These are phyloP conservation scores for Diaporthe vaccinii DNA, from an alignment of 2,329 filamentous ascomycete genomes.

Conservation along the genomic window DNA sequence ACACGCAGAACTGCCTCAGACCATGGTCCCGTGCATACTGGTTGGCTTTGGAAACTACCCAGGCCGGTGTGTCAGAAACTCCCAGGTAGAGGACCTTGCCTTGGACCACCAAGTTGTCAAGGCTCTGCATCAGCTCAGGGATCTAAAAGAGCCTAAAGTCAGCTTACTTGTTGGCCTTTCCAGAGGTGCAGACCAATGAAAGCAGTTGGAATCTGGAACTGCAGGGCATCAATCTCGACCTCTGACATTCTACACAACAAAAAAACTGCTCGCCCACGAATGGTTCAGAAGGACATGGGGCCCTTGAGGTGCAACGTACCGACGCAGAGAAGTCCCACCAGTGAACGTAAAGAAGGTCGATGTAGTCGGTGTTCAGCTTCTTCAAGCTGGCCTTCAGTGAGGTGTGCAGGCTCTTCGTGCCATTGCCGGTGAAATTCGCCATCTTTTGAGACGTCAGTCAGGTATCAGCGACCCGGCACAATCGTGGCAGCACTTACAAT, in stretches of 20 bases:
- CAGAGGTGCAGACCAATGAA: background rate
- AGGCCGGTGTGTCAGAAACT: slow-evolving; percentile 77
- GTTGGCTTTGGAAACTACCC: slow-evolving; percentile 66
- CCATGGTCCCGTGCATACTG: slow-evolving; percentile 67
- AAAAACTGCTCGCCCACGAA: background rate
- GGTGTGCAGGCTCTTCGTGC: slow-evolving; percentile 70
- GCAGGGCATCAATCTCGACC: background rate
- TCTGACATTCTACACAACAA: too few relatives aligned
- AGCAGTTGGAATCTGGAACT: background rate
- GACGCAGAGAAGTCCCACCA: slow-evolving; percentile 70
- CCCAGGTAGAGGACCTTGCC: slow-evolving; percentile 73
- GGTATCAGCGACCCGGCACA: background rate
- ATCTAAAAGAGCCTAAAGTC: slow-evolving; percentile 49
- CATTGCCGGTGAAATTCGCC: slow-evolving; percentile 70
- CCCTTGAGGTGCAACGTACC: background rate
- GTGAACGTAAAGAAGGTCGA: slow-evolving; percentile 72
- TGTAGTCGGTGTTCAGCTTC: slow-evolving; percentile 77
- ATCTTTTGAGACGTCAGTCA: slow-evolving; percentile 43
- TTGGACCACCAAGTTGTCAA: slow-evolving; percentile 64
- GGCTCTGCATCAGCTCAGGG: slow-evolving; percentile 70
- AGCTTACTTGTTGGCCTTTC: background rate
- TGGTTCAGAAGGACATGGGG: too few relatives aligned
- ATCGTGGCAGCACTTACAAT: slow-evolving; percentile 47
- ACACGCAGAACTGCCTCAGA: slow-evolving; percentile 71
- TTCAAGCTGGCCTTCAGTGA: slow-evolving; percentile 69